Percentiles rank a stretch among this genome's conserved stretches.
Evolutionary conservation across 2,329 filamentous ascomycete species (phyloP).

Genomic region (Acrodontium crateriforme): DNA sequence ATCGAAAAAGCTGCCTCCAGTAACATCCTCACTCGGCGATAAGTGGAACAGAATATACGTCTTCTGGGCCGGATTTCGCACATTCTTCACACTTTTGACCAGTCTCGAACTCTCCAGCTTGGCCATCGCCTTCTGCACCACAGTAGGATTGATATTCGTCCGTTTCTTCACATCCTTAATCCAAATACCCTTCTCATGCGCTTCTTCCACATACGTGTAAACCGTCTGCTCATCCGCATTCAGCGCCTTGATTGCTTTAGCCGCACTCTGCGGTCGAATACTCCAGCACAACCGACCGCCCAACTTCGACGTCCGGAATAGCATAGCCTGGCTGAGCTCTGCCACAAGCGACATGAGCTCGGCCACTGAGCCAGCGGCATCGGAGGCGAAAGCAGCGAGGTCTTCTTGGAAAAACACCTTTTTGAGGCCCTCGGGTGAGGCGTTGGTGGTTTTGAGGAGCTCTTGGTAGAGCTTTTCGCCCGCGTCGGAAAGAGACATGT

Average conservation of each 20-base stretch:
- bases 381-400: conserved; percentile 12
- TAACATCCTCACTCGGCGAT: conserved; percentile 75
- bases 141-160: conserved; percentile 69
- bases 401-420: conserved; percentile 21
- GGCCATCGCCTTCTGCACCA: conserved; percentile 70
- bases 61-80: conserved; percentile 80
- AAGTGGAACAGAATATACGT: conserved; percentile 90
- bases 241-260: conserved; percentile 29
- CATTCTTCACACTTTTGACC: conserved; percentile 80
- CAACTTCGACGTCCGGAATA: conserved; percentile 19
- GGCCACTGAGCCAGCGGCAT: conserved; percentile 5
- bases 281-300: conserved; percentile 18
- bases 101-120: conserved; percentile 67
- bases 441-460: conserved; percentile 8
- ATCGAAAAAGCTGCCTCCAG: conserved; percentile 88
- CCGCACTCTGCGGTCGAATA: conserved; percentile 12
- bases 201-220: conserved; percentile 78
- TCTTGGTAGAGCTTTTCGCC: conserved; percentile 18
- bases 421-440: conserved; percentile 16
- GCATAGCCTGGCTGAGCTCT: conserved; percentile 16
- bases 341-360: conserved; percentile 19
- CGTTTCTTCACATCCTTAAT: conserved; percentile 62
- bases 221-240: conserved; percentile 65
- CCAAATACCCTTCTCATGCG: conserved; percentile 80
- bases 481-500: conserved; percentile 12